Evolutionary conservation across 192 early-diverging fungal species (phyloP), one percentile per base, ranked within the genome.

Genomic region (Backusella westeae): DNA sequence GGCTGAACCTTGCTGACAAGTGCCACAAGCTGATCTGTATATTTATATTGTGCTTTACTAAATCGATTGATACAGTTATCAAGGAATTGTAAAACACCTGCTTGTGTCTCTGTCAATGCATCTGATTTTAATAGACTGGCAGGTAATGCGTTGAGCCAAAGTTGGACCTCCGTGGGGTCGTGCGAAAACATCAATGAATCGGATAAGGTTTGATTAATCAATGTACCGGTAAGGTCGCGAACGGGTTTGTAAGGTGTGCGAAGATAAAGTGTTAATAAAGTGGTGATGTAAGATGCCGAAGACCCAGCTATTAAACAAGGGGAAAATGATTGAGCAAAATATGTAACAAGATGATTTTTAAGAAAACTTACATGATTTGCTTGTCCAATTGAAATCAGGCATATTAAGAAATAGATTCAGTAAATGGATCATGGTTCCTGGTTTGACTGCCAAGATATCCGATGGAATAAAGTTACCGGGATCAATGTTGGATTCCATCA

Each of bases 401-500:
- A 91, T 72, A 35, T 85, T 84, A 9, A 83, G 69, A 21, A 94
- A 75, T 53, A 94, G 80, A 39, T 89, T 82, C 34, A 95, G 72
- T 34, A 94, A 66, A 80, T 92, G 85, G 59, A 90, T 75, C 66
- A 91, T 75, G 2, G 90, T 76, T 15, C 85, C 86, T 19, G 83
- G 67, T n/a, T 88, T 81, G 3, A 90, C 75, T 32, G 78, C 79
- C 0, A 80, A 76, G 39, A 93, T 79, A 75, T 94, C 87, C 1
- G 81, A 77, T 7, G 93, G 92, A 38, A 96, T 86, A 34, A 96
- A 81, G 71, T 92, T 93, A 44, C 89, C 90, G 46, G 89, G 81
- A 78, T 95, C 91, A 67, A 95, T 92, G 41, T 90, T 86, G 29
- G 89, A 84, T 71, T 95, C 91, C 38, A 85, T 81, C n/a, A 94